These are phyloP conservation scores for Ganoderma sinense DNA, from an alignment of 1,284 basidiomycete genomes.

Conservation along the genomic window DNA sequence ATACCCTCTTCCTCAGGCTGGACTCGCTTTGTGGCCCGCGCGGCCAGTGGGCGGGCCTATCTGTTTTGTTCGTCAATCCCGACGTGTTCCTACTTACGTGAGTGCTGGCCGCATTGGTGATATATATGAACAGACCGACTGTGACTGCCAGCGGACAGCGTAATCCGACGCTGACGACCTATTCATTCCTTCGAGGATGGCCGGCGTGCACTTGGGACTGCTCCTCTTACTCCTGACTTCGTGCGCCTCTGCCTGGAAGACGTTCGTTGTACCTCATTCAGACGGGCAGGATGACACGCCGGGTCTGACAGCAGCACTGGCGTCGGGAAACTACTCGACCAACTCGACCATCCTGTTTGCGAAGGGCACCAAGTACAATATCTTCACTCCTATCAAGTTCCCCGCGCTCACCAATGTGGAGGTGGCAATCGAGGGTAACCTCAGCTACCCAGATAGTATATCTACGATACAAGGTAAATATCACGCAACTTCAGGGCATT, in stretches of 20 bases:
- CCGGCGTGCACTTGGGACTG: background rate
- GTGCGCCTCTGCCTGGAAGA: conserved; percentile 49
- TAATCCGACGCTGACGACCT: background rate
- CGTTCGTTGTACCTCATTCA: conserved; percentile 58
- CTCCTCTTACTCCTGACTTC: conserved; percentile 10
- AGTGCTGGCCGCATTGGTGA: background rate
- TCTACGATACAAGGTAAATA: conserved; percentile 58
- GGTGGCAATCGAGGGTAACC: conserved; percentile 62
- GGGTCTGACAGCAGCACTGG: conserved; percentile 49
- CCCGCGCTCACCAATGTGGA: conserved; percentile 63
- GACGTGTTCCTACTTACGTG: background rate
- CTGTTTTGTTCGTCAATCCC: background rate
- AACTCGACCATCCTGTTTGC: conserved; percentile 64
- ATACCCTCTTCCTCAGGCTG: background rate
- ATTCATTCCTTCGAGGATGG: background rate
- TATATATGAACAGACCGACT: background rate
- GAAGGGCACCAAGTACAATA: conserved; percentile 64
- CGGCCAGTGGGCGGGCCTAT: background rate
- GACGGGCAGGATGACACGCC: conserved; percentile 60
- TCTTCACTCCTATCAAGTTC: conserved; percentile 64
- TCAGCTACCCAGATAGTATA: conserved; percentile 62
- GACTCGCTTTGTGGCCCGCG: background rate
- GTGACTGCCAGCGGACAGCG: background rate
- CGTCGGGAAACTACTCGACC: conserved; percentile 46
- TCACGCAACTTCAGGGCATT: background rate